Conservation (phyloP, 305 asterid genomes). For the Fraxinus paxiana region DNA sequence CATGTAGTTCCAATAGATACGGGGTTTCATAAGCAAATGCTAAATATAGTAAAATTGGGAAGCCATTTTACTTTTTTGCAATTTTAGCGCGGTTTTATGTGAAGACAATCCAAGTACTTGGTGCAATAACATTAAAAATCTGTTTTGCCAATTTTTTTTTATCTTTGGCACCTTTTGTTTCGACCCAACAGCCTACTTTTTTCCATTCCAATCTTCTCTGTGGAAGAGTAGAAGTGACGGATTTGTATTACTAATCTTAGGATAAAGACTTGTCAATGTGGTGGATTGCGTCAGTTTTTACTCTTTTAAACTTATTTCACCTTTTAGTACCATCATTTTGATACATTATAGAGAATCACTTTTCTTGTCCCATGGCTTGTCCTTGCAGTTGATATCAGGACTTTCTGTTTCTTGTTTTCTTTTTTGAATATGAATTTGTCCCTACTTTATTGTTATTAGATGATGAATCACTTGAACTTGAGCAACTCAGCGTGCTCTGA, state of each 20-base stretch:
- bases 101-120: neutral
- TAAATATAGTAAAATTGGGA: neutral
- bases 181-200: neutral
- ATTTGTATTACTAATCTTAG: neutral
- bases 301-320: neutral
- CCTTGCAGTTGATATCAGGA: neutral
- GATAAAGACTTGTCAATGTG: neutral
- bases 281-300: neutral
- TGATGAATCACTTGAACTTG: neutral
- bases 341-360: neutral
- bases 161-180: neutral
- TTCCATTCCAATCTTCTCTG: neutral
- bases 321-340: neutral
- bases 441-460: neutral
- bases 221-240: neutral
- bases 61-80: neutral
- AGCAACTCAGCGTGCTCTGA: neutral
- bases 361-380: neutral
- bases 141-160: neutral
- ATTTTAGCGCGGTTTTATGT: neutral
- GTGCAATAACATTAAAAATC: neutral
- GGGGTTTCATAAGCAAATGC: neutral
- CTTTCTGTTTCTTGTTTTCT: neutral
- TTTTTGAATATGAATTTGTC: neutral
- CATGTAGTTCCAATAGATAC: neutral